Percentiles rank a stretch among this genome's conserved stretches.
These are phyloP conservation scores for Plasmodium vinckei DNA, from an alignment of 169 alveolate genomes.

Conservation along the genomic window DNA sequence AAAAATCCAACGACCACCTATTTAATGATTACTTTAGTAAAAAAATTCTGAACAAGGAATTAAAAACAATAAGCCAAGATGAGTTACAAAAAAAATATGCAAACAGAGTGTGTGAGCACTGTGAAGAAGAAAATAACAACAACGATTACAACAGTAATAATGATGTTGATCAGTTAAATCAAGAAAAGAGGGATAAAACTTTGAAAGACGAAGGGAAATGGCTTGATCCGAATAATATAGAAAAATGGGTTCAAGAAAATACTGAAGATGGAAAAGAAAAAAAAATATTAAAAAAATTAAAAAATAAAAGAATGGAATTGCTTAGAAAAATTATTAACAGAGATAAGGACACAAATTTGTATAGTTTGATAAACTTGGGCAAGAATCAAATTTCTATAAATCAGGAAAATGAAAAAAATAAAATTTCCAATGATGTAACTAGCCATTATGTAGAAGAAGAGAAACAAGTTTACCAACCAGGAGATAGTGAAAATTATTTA, in stretches of 20 bases:
- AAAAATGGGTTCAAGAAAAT: not conserved
- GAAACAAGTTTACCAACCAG: not conserved
- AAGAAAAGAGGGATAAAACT: not conserved
- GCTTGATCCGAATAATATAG: not conserved
- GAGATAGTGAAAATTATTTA: not conserved
- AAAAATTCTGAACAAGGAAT: slow-evolving; percentile 12
- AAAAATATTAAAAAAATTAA: slow-evolving; percentile 25
- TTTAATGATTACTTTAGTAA: slow-evolving; percentile 49
- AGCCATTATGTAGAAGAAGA: not conserved
- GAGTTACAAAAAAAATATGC: not conserved
- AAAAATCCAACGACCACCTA: slow-evolving; percentile 22
- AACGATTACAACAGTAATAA: not conserved
- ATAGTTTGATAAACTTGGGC: slow-evolving; percentile 24
- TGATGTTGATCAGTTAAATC: not conserved
- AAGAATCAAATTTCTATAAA: not conserved
- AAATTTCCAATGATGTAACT: not conserved
- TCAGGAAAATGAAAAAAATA: slow-evolving; percentile 6
- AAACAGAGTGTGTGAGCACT: not conserved
- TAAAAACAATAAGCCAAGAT: slow-evolving; percentile 2
- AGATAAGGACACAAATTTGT: slow-evolving; percentile 31
- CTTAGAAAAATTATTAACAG: slow-evolving; percentile 32
- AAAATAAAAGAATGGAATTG: slow-evolving; percentile 41
- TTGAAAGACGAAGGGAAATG: not conserved
- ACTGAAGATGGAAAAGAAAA: not conserved
- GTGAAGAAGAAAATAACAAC: not conserved